Evolutionary conservation across 192 early-diverging fungal genomes (phyloP).

Genomic region (Linnemannia hyalina): DNA sequence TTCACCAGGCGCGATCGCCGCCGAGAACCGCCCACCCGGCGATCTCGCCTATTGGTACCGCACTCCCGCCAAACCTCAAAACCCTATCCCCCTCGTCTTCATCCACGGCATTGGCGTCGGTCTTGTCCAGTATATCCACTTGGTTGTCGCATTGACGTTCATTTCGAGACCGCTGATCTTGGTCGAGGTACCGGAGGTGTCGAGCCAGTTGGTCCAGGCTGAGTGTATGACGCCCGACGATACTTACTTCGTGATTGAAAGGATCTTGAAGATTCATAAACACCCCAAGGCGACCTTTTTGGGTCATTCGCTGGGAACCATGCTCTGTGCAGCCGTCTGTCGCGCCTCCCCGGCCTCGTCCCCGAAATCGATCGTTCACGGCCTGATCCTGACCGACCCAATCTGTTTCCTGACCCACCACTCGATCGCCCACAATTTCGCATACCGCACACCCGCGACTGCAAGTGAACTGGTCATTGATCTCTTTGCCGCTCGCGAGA

Average conservation of each 20-base stretch:
- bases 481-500: constrained; percentile 70
- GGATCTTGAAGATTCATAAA: constrained; percentile 64
- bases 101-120: constrained; percentile 78
- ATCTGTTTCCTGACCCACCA: constrained; percentile 74
- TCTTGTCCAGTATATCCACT: constrained; percentile 61
- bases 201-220: constrained; percentile 69
- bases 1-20: neutral
- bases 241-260: constrained; percentile 65
- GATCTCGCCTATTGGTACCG: constrained; percentile 62
- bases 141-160: constrained; percentile 57
- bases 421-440: constrained; percentile 73
- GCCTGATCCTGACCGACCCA: constrained; percentile 74
- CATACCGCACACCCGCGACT: constrained; percentile 54
- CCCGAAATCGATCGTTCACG: constrained; percentile 58
- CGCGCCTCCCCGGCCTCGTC: constrained; percentile 45
- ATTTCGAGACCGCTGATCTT: constrained; percentile 59
- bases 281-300: constrained; percentile 69
- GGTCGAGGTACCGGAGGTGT: constrained; percentile 71
- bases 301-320: constrained; percentile 75
- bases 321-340: constrained; percentile 68
- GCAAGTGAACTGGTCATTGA: constrained; percentile 65
- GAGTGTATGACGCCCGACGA: constrained; percentile 64
- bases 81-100: constrained; percentile 67
- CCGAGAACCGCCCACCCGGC: neutral
- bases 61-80: constrained; percentile 25